phyloP scores from a whole-genome alignment of 2,329 filamentous ascomycete species.

The Botryotinia narcissicola region DNA sequence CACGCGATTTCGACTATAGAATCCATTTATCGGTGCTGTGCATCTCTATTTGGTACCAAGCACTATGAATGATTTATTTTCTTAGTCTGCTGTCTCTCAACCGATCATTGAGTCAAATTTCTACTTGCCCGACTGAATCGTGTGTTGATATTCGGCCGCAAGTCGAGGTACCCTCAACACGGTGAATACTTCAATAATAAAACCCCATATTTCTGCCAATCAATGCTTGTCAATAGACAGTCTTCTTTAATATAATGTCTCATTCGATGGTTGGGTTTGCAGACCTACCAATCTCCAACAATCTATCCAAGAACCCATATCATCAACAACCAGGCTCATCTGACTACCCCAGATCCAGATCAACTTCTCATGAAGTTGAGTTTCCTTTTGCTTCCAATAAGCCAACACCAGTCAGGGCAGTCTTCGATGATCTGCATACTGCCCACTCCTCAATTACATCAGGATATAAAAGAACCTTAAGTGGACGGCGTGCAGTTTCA shows the following conservation, averaged over 20 bases:
- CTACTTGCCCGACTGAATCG: neutral
- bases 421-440: conserved; percentile 35
- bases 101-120: neutral
- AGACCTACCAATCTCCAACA: neutral
- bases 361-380: conserved; percentile 13
- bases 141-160: neutral
- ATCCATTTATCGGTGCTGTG: neutral
- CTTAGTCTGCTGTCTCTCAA: neutral
- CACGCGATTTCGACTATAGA: neutral
- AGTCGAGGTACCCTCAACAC: neutral
- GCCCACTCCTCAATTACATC: conserved; percentile 37
- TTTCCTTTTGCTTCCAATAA: conserved; percentile 16
- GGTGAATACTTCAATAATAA: neutral
- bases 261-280: neutral
- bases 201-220: neutral
- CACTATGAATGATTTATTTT: neutral
- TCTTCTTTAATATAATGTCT: neutral
- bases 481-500: conserved; percentile 7
- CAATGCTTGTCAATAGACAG: neutral
- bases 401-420: conserved; percentile 27
- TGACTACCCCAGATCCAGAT: conserved; percentile 12
- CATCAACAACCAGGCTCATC: neutral
- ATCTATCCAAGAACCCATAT: conserved; percentile 8
- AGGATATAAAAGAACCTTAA: conserved; percentile 26
- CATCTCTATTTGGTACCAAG: neutral